phyloP scores from a whole-genome alignment of 345 rosid genomes.

The Gossypium longicalyx region DNA sequence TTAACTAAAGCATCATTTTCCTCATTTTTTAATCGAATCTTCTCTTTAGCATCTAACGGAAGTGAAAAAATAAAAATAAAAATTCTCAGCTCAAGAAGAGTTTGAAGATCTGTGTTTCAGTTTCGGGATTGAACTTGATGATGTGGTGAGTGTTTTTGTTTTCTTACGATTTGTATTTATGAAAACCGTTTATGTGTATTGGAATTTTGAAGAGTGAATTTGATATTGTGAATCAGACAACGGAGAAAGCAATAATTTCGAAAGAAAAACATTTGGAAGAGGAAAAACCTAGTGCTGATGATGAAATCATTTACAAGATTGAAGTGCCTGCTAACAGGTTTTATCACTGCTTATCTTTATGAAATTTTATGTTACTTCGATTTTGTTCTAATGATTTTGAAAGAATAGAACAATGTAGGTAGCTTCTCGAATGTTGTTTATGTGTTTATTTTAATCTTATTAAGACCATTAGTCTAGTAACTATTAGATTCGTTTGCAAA shows the following conservation, averaged over 20 bases:
- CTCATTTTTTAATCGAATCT: background rate
- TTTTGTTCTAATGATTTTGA: background rate
- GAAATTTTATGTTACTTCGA: background rate
- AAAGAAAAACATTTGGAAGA: conserved; percentile 69
- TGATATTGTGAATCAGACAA: conserved; percentile 41
- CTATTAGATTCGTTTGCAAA: background rate
- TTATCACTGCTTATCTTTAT: background rate
- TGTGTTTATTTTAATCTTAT: background rate
- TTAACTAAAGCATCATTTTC: too few relatives aligned
- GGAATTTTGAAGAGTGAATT: background rate
- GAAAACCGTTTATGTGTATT: background rate
- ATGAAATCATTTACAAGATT: conserved; percentile 79
- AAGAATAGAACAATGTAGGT: background rate
- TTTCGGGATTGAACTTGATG: conserved; percentile 93
- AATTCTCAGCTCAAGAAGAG: conserved; percentile 55
- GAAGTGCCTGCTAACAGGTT: conserved; percentile 91
- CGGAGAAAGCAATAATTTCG: conserved; percentile 79
- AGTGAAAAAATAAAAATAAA: background rate
- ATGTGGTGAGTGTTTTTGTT: conserved; percentile 55
- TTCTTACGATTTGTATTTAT: background rate
- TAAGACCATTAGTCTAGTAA: background rate
- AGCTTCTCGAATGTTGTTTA: background rate
- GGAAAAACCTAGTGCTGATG: conserved; percentile 49
- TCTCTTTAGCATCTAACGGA: background rate
- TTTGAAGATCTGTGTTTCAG: conserved; percentile 86